A percentile compares a stretch with the other conserved stretches of the same genome.
phyloP scores from a whole-genome alignment of 2,329 filamentous ascomycete genomes.

The Paecilomyces niveus region DNA sequence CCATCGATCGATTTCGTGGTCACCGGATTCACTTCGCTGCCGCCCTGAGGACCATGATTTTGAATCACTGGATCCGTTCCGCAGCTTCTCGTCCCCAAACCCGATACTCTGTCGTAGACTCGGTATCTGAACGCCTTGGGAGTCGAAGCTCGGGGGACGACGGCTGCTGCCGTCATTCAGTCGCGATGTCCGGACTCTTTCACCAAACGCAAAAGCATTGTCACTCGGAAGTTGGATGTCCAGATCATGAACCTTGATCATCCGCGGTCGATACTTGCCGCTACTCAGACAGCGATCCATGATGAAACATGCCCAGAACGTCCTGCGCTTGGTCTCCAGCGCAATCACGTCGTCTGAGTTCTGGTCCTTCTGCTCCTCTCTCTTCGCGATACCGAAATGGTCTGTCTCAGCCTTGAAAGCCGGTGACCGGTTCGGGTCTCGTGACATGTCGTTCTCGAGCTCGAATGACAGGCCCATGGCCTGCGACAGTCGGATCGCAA shows the following conservation, averaged over 20 bases:
- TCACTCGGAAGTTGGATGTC: constrained; percentile 23
- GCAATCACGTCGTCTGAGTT: constrained; percentile 44
- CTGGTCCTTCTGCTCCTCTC: constrained; percentile 28
- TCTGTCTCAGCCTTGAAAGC: constrained; percentile 30
- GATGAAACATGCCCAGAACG: constrained; percentile 49
- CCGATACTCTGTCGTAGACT: constrained; percentile 34
- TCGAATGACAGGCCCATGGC: constrained; percentile 40
- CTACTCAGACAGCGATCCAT: constrained; percentile 42
- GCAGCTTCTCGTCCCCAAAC: constrained; percentile 31
- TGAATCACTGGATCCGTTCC: constrained; percentile 24
- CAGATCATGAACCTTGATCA: constrained; percentile 45
- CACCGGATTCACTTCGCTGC: constrained; percentile 30
- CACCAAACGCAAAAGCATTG: constrained; percentile 49
- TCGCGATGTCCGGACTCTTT: constrained; percentile 46
- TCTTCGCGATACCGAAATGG: constrained; percentile 28
- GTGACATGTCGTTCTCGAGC: constrained; percentile 40
- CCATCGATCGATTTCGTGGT: constrained; percentile 43
- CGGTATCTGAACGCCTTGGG: constrained; percentile 36
- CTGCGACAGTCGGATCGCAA: constrained; percentile 40
- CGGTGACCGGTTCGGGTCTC: constrained; percentile 34
- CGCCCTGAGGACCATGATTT: constrained; percentile 34
- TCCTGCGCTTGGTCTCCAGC: constrained; percentile 45
- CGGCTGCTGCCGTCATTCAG: constrained; percentile 38
- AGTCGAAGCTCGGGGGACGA: constrained; percentile 31
- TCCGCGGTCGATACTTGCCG: constrained; percentile 48